Percentiles rank a stretch among this genome's conserved stretches.
phyloP scores from a whole-genome alignment of 2,329 filamentous ascomycete genomes.

The Fusarium sambucinum region DNA sequence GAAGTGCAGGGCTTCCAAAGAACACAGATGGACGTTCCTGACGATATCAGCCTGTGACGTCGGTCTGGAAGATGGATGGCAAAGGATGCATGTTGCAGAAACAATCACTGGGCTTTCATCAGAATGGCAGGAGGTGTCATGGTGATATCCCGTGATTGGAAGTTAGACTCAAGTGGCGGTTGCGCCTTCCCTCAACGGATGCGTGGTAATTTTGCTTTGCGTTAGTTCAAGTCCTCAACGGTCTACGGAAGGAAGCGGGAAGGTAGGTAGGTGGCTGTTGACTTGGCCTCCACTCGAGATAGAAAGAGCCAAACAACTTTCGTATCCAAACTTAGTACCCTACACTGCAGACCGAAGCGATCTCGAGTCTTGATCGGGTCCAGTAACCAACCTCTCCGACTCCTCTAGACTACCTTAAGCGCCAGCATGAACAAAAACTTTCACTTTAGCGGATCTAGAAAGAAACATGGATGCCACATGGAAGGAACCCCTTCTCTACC shows the following conservation, averaged over 20 bases:
- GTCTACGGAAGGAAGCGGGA: conserved; percentile 11
- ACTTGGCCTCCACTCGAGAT: conserved; percentile 6
- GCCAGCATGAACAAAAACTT: conserved; percentile 1
- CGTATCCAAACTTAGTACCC: conserved; percentile 12
- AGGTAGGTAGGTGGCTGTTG: not conserved
- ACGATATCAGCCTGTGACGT: conserved; percentile 25
- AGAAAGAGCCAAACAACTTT: conserved; percentile 2
- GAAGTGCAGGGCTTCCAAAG: conserved; percentile 10
- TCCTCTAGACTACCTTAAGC: not conserved
- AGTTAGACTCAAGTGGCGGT: conserved; percentile 22
- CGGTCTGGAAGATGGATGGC: conserved; percentile 15
- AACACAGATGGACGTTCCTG: conserved; percentile 23
- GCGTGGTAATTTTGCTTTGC: conserved; percentile 12
- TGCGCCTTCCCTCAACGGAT: conserved; percentile 15
- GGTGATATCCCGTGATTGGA: conserved; percentile 26
- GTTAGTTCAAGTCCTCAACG: conserved; percentile 13
- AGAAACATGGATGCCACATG: conserved; percentile 37
- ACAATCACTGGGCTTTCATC: conserved; percentile 21
- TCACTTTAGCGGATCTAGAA: conserved; percentile 18
- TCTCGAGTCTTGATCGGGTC: conserved; percentile 8
- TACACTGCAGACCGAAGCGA: conserved; percentile 6
- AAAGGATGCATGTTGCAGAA: conserved; percentile 24
- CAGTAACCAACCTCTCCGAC: conserved; percentile 3
- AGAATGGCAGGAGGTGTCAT: conserved; percentile 13
- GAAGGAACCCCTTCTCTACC: conserved; percentile 9